Evolutionary conservation across 495 filamentous ascomycete species (phyloP).

Genomic region (Penicillium salamii): DNA sequence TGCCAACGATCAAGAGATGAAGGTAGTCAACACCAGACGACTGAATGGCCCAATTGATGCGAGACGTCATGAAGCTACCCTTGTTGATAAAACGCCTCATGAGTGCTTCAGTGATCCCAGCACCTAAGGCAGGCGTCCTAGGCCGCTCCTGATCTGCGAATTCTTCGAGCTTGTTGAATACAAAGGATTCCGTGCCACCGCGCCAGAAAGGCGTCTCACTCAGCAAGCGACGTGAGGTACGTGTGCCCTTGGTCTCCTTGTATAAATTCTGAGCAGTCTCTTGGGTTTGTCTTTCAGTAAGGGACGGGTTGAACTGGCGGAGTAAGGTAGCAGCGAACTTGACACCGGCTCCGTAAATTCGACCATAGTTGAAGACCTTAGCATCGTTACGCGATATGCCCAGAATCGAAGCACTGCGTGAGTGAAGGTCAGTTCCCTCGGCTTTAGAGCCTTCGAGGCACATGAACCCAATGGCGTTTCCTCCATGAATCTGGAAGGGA

Average conservation of each 20-base stretch:
- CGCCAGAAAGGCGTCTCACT: constrained; percentile 84
- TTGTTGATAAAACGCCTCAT: constrained; percentile 83
- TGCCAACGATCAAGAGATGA: constrained; percentile 86
- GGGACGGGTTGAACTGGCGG: constrained; percentile 83
- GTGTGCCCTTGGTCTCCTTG: constrained; percentile 81
- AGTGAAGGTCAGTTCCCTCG: constrained; percentile 91
- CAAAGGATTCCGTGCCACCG: constrained; percentile 92
- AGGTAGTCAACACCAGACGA: constrained; percentile 97
- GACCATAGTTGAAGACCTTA: constrained; percentile 98
- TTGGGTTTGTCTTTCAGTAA: constrained; percentile 73
- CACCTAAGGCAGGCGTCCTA: constrained; percentile 88
- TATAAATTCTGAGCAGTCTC: constrained; percentile 79
- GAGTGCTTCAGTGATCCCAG: constrained; percentile 93
- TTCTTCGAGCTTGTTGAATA: constrained; percentile 97
- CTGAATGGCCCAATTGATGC: constrained; percentile 99
- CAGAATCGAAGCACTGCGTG: constrained; percentile 84
- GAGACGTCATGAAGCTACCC: constrained; percentile 89
- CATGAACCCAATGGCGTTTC: constrained; percentile 98
- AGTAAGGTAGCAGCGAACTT: constrained; percentile 90
- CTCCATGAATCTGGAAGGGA: constrained; percentile 89
- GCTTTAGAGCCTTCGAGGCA: constrained; percentile 94
- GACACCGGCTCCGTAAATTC: constrained; percentile 93
- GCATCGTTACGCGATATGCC: constrained; percentile 93
- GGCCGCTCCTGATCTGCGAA: constrained; percentile 94
- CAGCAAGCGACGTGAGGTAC: constrained; percentile 65